Base-by-base conservation (phyloP, 371 early-diverging fungal species). In the Rhizopus stolonifer region DNA sequence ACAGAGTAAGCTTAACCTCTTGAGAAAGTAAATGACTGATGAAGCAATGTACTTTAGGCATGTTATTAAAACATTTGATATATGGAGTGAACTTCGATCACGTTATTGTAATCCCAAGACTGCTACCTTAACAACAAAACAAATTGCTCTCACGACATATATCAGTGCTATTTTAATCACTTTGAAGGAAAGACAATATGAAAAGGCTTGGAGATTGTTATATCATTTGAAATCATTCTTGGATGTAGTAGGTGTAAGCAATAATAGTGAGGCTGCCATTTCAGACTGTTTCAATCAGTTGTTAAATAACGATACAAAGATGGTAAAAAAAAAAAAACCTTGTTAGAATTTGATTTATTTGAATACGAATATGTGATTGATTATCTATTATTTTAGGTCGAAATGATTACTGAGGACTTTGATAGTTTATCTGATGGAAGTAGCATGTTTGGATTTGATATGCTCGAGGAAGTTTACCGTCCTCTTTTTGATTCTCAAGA, bases 91-190 rank as follows among this genome's bases (percentile, higher is more conserved):
- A 4, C 14, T 65, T 11, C 49, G 56, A 5, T 23, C n/a, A 14
- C 54, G 40, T n/a, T 63, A 63, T 21, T 63, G 63, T 33, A 63
- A 63, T 42, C 63, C 63, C 0, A 47, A 63, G 24, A 54, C 63
- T 9, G 63, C 54, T 19, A 45, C 58, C 7, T 46, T 58, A 3
- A 61, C 63, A 17, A 60, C 71, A 32, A 68, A 66, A 44, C 72
- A 77, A 24, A 74, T 79, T 52, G 71, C 71, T 2, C 48, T 83
- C 17, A 72, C 77, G 13, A 77, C 77, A 3, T 80, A 77, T 32
- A 65, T 81, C 10, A 69, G 77, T 36, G 51, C 72, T 21, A 66
- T 80, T 4, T 49, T 79, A 19, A 69, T 77, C 44, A 74, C 79
- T 2, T 31, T 80, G 36, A 72, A 71, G 42, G 77, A 79, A 29